Percentiles rank a stretch among this genome's conserved stretches.
phyloP scores from a whole-genome alignment of 768 basidiomycete species.

The Mycena haematopus region DNA sequence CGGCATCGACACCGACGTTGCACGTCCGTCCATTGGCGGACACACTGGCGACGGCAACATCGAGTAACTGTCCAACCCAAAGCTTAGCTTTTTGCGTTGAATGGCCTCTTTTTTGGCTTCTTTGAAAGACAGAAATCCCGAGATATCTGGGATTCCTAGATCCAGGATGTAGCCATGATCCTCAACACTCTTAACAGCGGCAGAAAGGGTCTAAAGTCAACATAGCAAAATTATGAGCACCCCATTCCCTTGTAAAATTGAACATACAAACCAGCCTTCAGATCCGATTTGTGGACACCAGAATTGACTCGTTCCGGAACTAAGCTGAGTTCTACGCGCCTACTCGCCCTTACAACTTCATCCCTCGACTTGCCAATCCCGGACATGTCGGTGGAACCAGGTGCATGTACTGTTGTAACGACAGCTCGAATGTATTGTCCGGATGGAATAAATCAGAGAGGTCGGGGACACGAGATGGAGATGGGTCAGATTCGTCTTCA shows the following conservation, averaged over 20 bases:
- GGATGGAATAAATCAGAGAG: slow-evolving; percentile 75
- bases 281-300: slow-evolving; percentile 78
- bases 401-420: slow-evolving; percentile 71
- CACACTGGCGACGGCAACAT: slow-evolving; percentile 69
- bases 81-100: slow-evolving; percentile 44
- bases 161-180: slow-evolving; percentile 95
- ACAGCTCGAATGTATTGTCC: slow-evolving; percentile 88
- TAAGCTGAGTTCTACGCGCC: slow-evolving; percentile 85
- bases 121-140: slow-evolving; percentile 86
- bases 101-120: slow-evolving; percentile 56
- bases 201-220: slow-evolving; percentile 67
- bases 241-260: slow-evolving; percentile 6
- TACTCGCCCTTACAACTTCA: slow-evolving; percentile 69
- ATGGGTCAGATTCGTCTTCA: slow-evolving; percentile 51
- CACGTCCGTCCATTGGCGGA: slow-evolving; percentile 83
- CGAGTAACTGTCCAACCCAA: slow-evolving; percentile 69
- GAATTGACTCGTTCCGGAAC: slow-evolving; percentile 84
- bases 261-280: slow-evolving; percentile 77
- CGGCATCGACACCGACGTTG: slow-evolving; percentile 64
- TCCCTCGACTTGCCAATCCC: slow-evolving; percentile 70
- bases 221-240: slow-evolving; percentile 12
- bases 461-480: slow-evolving; percentile 60
- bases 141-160: slow-evolving; percentile 76
- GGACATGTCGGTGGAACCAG: slow-evolving; percentile 66
- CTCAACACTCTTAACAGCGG: slow-evolving; percentile 83